Percentiles rank a stretch among this genome's conserved stretches.
phyloP scores from a whole-genome alignment of 2,329 filamentous ascomycete species.

The Penicillium sp. region DNA sequence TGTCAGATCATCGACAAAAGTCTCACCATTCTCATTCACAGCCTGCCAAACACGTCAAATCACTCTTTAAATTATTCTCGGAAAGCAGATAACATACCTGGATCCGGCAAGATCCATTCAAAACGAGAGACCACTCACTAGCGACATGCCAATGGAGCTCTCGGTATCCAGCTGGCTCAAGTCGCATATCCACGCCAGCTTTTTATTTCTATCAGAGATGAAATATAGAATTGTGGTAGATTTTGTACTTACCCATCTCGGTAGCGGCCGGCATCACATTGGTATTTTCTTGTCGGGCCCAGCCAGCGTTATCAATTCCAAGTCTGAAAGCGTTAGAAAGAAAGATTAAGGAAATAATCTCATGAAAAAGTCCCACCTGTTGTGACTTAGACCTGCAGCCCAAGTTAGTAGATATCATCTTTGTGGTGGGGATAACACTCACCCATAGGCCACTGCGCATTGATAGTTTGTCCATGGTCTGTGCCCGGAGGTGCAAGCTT shows the following conservation, averaged over 20 bases:
- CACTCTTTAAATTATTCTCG: background rate
- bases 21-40: constrained; percentile 65
- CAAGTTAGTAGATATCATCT: constrained; percentile 8
- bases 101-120: constrained; percentile 45
- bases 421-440: constrained; percentile 3
- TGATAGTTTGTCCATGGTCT: constrained; percentile 48
- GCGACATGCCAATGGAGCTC: constrained; percentile 62
- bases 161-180: constrained; percentile 62
- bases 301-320: constrained; percentile 55
- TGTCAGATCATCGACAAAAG: constrained; percentile 75
- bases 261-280: constrained; percentile 55
- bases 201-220: background rate
- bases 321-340: constrained; percentile 27
- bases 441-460: constrained; percentile 60
- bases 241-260: constrained; percentile 42
- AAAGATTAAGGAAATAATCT: background rate
- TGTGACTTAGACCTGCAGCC: constrained; percentile 47
- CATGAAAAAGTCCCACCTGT: constrained; percentile 36
- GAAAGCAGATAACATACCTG: constrained; percentile 24
- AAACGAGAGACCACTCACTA: constrained; percentile 43
- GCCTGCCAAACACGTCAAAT: constrained; percentile 25
- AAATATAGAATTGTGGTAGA: background rate
- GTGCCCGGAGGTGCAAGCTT: constrained; percentile 59
- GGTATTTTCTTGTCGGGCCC: constrained; percentile 60
- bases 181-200: constrained; percentile 63